Evolutionary conservation across 306 rosid genomes (phyloP), one percentile per base, ranked within the genome.

Genomic region (Notholithocarpus densiflorus): DNA sequence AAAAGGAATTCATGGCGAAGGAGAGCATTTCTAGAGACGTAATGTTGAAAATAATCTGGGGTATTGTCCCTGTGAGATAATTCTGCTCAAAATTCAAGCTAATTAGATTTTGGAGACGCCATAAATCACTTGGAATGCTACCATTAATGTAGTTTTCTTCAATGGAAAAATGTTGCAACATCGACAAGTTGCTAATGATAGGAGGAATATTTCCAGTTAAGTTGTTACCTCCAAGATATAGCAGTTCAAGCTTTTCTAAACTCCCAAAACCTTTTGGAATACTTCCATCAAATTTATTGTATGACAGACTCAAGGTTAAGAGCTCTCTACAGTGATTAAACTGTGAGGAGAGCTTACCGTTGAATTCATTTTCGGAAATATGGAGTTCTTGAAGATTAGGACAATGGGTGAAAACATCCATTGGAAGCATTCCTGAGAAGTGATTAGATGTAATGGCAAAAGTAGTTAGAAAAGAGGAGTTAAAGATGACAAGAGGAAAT

Each of bases 301-400:
- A 3, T 29, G 8, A 7, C 0, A 64, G 45, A 6, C 0, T 2
- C 7, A 64, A 6, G 5, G 1, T 0, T 17, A 0, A 14, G 31
- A 64, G 45, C 20, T 65, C 48, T 65, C 6, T 65, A 6, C 71
- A 31, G 5, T 2, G 1, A 65, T 65, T 65, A 40, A 65, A 3
- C 18, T 31, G 48, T 19, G 71, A 65, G 19, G 71, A 23, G 2
- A 65, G 43, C 20, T 2, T 12, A 8, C 71, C 48, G 15, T 3
- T 31, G 1, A 65, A 65, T 31, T 65, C 12, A 4, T 65, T 65
- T 1, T 1, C 0, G 3, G 24, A 31, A 32, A 65, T 20, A 31
- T 14, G 1, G 1, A 65, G 48, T 65, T 6, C 4, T 65, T 31
- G 71, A 65, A 65, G 71, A 31, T 31, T 8, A 7, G 24, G 71